Evolutionary conservation across 345 rosid genomes (phyloP).

Genomic region (Pseudoturritis turrita): DNA sequence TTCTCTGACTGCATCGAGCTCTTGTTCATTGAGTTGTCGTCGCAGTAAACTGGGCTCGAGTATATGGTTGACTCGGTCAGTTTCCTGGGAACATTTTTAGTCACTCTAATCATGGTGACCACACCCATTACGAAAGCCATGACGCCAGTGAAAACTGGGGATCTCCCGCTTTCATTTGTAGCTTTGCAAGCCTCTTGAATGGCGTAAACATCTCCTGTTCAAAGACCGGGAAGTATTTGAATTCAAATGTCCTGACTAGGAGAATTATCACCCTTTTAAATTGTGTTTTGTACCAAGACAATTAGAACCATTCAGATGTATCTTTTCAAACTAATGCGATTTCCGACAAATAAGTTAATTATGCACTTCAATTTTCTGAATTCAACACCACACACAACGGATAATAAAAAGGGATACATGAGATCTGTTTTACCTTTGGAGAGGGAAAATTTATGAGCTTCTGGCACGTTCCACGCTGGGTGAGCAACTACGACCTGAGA

Average conservation of each 20-base stretch:
- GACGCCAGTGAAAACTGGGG: constrained; percentile 59
- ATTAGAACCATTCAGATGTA: background rate
- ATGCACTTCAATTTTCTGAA: no score
- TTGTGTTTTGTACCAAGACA: background rate
- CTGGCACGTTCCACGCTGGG: constrained; percentile 34
- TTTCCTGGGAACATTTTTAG: constrained; percentile 60
- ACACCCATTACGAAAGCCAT: constrained; percentile 74
- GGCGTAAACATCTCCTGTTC: background rate
- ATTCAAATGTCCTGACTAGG: no score
- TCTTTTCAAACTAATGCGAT: no score
- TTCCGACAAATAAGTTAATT: no score
- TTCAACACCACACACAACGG: no score
- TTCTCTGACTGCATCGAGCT: constrained; percentile 18
- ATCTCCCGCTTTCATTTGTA: constrained; percentile 35
- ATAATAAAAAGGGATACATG: constrained; percentile 3
- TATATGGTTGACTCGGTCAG: constrained; percentile 48
- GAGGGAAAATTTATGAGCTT: constrained; percentile 28
- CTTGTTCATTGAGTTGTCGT: constrained; percentile 30
- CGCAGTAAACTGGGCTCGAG: constrained; percentile 38
- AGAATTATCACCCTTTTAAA: background rate
- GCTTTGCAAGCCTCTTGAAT: constrained; percentile 32
- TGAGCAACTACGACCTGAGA: constrained; percentile 2
- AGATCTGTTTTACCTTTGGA: constrained; percentile 31
- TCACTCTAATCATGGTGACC: constrained; percentile 60
- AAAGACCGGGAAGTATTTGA: no score